Percentiles rank a stretch among this genome's conserved stretches.
Conservation (phyloP, 345 rosid species). For the Cardamine resedifolia region DNA sequence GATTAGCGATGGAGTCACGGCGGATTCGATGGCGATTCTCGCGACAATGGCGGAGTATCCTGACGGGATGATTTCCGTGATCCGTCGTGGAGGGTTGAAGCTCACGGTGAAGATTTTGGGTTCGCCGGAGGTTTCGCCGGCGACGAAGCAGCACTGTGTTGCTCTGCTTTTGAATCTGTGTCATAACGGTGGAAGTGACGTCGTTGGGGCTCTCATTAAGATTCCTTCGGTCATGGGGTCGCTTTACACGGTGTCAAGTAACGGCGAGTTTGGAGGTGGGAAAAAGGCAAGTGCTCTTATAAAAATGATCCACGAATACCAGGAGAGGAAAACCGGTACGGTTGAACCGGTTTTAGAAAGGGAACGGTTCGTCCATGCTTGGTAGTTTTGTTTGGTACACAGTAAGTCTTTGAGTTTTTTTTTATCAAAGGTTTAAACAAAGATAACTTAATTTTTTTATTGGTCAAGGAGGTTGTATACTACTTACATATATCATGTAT, state of each 20-base stretch:
- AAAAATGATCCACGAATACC: slow-evolving; percentile 65
- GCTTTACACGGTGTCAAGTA: slow-evolving; percentile 59
- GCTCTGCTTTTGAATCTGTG: slow-evolving; percentile 66
- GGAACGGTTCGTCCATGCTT: slow-evolving; percentile 54
- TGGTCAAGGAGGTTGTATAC: not conserved
- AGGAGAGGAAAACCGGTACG: slow-evolving; percentile 48
- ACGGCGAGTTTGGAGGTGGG: slow-evolving; percentile 69
- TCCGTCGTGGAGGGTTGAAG: slow-evolving; percentile 50
- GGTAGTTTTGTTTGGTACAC: slow-evolving; percentile 40
- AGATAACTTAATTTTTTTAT: slow-evolving; percentile 1
- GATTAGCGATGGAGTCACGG: slow-evolving; percentile 44
- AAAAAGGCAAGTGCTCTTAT: slow-evolving; percentile 71
- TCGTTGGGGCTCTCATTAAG: slow-evolving; percentile 49
- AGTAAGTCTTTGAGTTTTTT: slow-evolving; percentile 22
- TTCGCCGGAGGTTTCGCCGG: slow-evolving; percentile 47
- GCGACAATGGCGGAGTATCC: slow-evolving; percentile 62
- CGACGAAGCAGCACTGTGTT: slow-evolving; percentile 63
- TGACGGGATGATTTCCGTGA: slow-evolving; percentile 58
- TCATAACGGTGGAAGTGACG: slow-evolving; percentile 63
- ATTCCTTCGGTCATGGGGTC: slow-evolving; percentile 61
- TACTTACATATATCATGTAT: not conserved
- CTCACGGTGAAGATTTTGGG: slow-evolving; percentile 44
- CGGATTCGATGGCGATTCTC: slow-evolving; percentile 69
- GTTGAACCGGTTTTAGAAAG: slow-evolving; percentile 42
- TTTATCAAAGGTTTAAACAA: slow-evolving; percentile 8